Conservation (phyloP, 441 rosid species). For the Dalechampia spathulata region DNA sequence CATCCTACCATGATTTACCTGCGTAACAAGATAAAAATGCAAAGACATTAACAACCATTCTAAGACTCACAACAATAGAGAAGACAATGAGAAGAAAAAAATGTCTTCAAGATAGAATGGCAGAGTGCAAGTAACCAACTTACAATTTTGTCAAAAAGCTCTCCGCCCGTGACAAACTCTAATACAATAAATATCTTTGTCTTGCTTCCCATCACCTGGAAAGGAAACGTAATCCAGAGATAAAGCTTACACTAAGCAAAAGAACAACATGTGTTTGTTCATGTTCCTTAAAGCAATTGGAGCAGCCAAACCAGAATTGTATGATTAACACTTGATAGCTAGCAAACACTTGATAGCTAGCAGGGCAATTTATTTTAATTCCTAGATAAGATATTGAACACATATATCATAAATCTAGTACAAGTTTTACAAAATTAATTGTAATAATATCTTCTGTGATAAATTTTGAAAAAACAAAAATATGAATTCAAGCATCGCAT, state of each 20-base stretch:
- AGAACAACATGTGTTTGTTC: constrained; percentile 3
- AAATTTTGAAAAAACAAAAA: too few species aligned
- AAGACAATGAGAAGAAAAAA: too few species aligned
- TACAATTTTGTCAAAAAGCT: constrained; percentile 91
- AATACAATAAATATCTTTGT: constrained; percentile 77
- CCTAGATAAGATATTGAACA: too few species aligned
- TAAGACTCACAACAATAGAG: too few species aligned
- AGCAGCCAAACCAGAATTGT: background rate
- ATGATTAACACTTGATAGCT: too few species aligned
- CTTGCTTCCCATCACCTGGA: constrained; percentile 95
- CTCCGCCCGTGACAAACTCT: constrained; percentile 93
- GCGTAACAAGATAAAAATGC: constrained; percentile 9
- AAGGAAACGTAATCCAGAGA: constrained; percentile 6
- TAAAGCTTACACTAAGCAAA: constrained; percentile 8
- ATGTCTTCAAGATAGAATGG: background rate
- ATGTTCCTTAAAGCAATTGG: too few species aligned
- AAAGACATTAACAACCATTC: constrained; percentile 3
- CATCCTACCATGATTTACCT: constrained; percentile 93
- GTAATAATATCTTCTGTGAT: too few species aligned
- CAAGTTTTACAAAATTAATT: too few species aligned
- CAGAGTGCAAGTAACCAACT: constrained; percentile 22
- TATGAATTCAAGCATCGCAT: too few species aligned
- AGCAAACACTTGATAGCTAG: too few species aligned
- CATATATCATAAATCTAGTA: too few species aligned
- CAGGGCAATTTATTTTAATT: too few species aligned